Evolutionary conservation across 768 basidiomycete species (phyloP), one percentile per base, ranked within the genome.

Genomic region (Rhodotorula diobovata): DNA sequence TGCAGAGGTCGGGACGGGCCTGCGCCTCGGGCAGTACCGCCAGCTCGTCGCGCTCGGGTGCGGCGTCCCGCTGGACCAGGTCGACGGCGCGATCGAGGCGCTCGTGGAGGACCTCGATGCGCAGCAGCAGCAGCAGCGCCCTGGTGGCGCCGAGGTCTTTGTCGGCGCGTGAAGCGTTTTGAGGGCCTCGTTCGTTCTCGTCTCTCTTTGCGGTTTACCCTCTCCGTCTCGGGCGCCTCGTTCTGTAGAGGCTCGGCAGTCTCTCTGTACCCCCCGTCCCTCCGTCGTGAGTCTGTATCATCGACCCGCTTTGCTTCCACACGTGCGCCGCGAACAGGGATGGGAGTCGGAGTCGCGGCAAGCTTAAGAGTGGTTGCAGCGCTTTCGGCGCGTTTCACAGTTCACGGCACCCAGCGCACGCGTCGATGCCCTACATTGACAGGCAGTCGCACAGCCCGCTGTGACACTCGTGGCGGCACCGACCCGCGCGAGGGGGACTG

Each of bases 31-130:
- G 10, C 90, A 94, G 74, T 99, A 97, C 80, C 83, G 93, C 76
- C 84, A 88, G 72, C 80, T 99, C 62, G 93, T 99, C 76, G 89
- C 89, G 43, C 88, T 91, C 25, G 93, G 91, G 0, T 95, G 91
- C 81, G 92, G 92, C 34, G 90, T 91, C 0, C 85, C 93, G 41
- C 86, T 89, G 6, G 87, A 86, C n/a, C 93, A 97, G 71, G 90
- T 97, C 48, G 94, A 97, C 77, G 86, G 86, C 70, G 88, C 93
- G 10, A 83, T 96, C 70, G 87, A 86, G 35, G 89, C 90, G 84
- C 81, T 98, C 53, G 84, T 93, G 28, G 91, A 95, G 86, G 37
- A 61, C 45, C 46, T 78, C 54, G 76, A 59, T n/a, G 28, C 28
- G 18, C 14, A 30, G 25, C 11, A 9, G 45, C 45, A 46, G 45